Evolutionary conservation across 768 basidiomycete species (phyloP).

Genomic region (Lactifluus subvellereus): DNA sequence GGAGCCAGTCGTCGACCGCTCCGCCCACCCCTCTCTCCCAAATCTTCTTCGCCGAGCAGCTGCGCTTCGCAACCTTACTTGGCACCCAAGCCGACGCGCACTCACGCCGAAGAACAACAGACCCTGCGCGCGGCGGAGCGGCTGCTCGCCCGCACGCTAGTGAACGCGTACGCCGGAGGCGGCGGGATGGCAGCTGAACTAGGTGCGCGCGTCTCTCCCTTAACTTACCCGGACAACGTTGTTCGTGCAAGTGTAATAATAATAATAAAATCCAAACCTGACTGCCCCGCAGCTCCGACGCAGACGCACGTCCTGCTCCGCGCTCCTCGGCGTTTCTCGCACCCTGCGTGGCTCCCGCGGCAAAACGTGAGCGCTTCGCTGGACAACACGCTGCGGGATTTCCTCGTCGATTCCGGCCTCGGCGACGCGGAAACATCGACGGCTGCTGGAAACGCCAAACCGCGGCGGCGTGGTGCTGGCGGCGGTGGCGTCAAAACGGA

Average conservation of each 20-base stretch:
- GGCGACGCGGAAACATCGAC: background rate
- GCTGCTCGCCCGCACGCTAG: conserved; percentile 41
- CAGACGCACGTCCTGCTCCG: conserved; percentile 44
- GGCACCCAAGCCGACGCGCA: conserved; percentile 8
- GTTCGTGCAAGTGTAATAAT: no score
- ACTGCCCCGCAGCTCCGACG: conserved; percentile 37
- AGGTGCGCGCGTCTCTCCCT: conserved; percentile 27
- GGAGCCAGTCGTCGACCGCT: conserved; percentile 13
- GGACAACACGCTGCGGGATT: conserved; percentile 34
- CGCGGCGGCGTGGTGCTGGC: conserved; percentile 10
- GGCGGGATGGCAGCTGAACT: conserved; percentile 40
- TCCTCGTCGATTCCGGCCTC: conserved; percentile 31
- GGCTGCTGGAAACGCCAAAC: conserved; percentile 27
- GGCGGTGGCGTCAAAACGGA: conserved; percentile 30
- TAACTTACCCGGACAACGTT: background rate
- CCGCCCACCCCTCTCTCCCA: conserved; percentile 15
- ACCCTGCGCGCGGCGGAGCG: conserved; percentile 34
- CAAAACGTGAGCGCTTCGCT: conserved; percentile 38
- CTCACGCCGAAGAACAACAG: conserved; percentile 34
- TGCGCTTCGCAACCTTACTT: conserved; percentile 9
- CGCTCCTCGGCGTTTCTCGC: conserved; percentile 43
- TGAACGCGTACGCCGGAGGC: conserved; percentile 40
- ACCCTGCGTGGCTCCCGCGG: conserved; percentile 43
- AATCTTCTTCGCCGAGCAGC: conserved; percentile 12
- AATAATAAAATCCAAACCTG: background rate